Percentiles rank a stretch among this genome's conserved stretches.
These are phyloP conservation scores for Mortierella claussenii DNA, from an alignment of 192 early-diverging fungal genomes.

Conservation along the genomic window DNA sequence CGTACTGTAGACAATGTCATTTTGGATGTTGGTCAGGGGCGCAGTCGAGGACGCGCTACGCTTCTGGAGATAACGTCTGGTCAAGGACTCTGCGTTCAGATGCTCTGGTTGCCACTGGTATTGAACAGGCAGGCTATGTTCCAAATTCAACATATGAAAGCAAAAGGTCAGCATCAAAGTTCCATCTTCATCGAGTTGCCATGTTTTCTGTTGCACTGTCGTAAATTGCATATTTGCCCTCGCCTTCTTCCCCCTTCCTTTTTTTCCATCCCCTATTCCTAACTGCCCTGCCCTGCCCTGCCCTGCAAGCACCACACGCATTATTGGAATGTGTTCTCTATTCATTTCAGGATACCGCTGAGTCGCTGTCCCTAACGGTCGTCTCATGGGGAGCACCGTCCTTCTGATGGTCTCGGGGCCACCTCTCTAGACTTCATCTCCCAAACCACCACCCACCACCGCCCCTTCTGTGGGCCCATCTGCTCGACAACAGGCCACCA, in stretches of 20 bases:
- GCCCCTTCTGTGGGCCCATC: no score
- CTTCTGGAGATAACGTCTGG: slow-evolving; percentile 34
- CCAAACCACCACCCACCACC: no score
- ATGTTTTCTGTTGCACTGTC: neutral
- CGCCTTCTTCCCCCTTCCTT: neutral
- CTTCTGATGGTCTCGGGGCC: neutral
- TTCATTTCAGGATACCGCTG: neutral
- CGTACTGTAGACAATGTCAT: slow-evolving; percentile 37
- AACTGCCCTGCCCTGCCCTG: no score
- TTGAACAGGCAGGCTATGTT: slow-evolving; percentile 8
- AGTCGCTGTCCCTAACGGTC: no score
- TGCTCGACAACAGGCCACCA: no score
- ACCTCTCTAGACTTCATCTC: no score
- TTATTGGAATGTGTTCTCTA: neutral
- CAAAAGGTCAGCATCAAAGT: neutral
- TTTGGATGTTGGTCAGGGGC: slow-evolving; percentile 17
- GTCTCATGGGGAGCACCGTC: no score
- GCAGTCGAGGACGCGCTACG: neutral
- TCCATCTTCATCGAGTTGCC: neutral
- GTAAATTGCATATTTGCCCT: neutral
- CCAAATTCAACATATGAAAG: neutral
- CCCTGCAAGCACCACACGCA: no score
- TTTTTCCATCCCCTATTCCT: no score
- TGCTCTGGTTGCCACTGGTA: neutral
- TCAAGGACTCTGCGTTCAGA: slow-evolving; percentile 21